Percentiles rank a stretch among this genome's conserved stretches.
phyloP scores from a whole-genome alignment of 2,329 filamentous ascomycete genomes.

The Pseudocercospora cruenta region DNA sequence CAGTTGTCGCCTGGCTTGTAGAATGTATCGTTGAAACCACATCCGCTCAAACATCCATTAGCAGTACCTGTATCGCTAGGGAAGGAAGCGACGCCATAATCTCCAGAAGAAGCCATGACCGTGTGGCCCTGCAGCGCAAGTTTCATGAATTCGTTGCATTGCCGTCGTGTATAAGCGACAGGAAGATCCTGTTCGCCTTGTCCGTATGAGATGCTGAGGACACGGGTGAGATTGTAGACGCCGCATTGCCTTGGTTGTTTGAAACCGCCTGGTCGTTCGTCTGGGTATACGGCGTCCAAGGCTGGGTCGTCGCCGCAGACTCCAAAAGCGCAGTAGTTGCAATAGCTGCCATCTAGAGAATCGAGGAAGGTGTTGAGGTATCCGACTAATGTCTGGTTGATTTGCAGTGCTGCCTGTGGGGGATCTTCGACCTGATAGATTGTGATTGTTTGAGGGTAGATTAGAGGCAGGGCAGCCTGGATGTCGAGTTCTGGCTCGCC shows the following conservation, averaged over 20 bases:
- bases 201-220: constrained; percentile 61
- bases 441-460: constrained; percentile 53
- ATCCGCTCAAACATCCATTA: constrained; percentile 30
- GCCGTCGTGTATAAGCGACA: constrained; percentile 52
- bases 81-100: constrained; percentile 34
- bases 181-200: constrained; percentile 57
- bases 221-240: constrained; percentile 55
- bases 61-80: constrained; percentile 37
- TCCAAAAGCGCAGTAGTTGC: constrained; percentile 24
- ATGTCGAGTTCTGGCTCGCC: constrained; percentile 61
- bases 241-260: constrained; percentile 51
- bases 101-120: constrained; percentile 42
- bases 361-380: constrained; percentile 48
- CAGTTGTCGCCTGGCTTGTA: constrained; percentile 23
- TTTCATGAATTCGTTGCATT: constrained; percentile 49
- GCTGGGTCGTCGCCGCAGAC: constrained; percentile 21
- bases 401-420: constrained; percentile 5
- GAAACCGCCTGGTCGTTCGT: constrained; percentile 53
- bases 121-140: constrained; percentile 50
- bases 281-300: constrained; percentile 46
- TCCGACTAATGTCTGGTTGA: background rate
- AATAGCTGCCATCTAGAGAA: constrained; percentile 51
- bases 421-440: constrained; percentile 52
- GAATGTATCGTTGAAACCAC: constrained; percentile 28
- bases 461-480: constrained; percentile 57